phyloP scores from a whole-genome alignment of 176 grass and related monocot species.

The Ensete glaucum region DNA sequence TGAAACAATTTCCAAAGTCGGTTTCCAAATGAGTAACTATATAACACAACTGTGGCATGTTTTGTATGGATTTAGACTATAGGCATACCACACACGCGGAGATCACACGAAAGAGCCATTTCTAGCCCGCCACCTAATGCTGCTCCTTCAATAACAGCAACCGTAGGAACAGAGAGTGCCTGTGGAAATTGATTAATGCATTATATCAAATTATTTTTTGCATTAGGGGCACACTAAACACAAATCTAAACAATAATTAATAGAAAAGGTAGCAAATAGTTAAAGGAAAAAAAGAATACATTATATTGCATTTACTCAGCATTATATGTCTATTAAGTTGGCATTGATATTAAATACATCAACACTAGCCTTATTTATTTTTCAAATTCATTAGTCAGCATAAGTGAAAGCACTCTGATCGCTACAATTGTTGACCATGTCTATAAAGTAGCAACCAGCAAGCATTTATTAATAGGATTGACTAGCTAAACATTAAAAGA shows the following conservation, averaged over 20 bases:
- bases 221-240: neutral
- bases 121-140: constrained; percentile 83
- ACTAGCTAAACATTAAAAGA: too few relatives aligned
- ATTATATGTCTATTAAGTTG: too few relatives aligned
- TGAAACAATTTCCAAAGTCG: constrained; percentile 10
- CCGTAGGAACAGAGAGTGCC: constrained; percentile 65
- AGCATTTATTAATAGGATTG: too few relatives aligned
- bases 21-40: neutral
- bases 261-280: neutral
- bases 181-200: constrained; percentile 19
- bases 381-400: too few relatives aligned
- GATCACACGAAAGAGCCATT: constrained; percentile 66
- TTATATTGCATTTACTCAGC: too few relatives aligned
- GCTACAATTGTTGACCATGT: too few relatives aligned
- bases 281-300: too few relatives aligned
- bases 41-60: neutral
- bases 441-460: too few relatives aligned
- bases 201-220: neutral
- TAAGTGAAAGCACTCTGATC: too few relatives aligned
- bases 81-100: constrained; percentile 65
- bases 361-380: too few relatives aligned
- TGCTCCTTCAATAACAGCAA: constrained; percentile 76
- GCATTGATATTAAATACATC: too few relatives aligned
- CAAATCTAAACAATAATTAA: neutral
- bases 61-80: neutral